Conservation (phyloP, 75 land plant species). For the Sequoia sempervirens region DNA sequence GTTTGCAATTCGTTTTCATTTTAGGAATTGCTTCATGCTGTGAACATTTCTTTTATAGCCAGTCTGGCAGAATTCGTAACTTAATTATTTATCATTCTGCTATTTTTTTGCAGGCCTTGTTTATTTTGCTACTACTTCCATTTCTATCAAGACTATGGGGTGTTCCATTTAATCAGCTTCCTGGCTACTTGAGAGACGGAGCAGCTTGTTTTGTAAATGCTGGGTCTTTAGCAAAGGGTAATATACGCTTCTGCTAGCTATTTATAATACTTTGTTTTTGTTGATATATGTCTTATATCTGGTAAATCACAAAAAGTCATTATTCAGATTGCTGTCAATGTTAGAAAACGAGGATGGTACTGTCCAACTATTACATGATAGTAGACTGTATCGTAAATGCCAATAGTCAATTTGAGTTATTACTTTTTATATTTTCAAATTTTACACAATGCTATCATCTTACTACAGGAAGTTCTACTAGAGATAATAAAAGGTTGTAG, state of each 20-base stretch:
- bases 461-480: background rate
- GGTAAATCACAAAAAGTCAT: background rate
- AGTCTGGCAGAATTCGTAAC: background rate
- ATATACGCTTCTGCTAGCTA: constrained; percentile 1
- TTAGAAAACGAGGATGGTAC: background rate
- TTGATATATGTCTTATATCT: background rate
- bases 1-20: background rate
- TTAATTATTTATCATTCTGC: background rate
- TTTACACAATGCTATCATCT: background rate
- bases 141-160: constrained; percentile 87
- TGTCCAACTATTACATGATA: background rate
- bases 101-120: constrained; percentile 61
- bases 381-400: background rate
- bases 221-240: constrained; percentile 51
- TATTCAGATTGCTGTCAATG: background rate
- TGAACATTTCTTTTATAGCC: background rate
- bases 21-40: background rate
- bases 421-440: background rate
- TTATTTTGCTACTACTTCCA: constrained; percentile 76
- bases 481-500: background rate
- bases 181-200: constrained; percentile 69
- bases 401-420: background rate
- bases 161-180: constrained; percentile 70
- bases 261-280: background rate
- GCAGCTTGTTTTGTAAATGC: constrained; percentile 84